Evolutionary conservation across 345 rosid genomes (phyloP).

Genomic region (Streptanthus diversifolius): DNA sequence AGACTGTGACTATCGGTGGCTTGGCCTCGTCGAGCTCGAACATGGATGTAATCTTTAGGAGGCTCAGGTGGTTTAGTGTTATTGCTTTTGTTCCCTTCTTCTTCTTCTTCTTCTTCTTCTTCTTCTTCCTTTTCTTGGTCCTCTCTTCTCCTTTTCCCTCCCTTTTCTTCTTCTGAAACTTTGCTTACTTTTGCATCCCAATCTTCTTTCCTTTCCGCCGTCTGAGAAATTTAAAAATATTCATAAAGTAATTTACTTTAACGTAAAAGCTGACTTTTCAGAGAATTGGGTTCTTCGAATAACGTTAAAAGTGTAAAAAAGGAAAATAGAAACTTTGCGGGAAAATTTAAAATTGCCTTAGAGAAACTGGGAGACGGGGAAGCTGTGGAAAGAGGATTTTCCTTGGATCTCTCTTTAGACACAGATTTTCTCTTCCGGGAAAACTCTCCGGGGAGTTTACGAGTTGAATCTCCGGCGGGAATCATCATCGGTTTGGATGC

Average conservation of each 20-base stretch:
- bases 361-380: constrained; percentile 31
- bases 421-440: constrained; percentile 57
- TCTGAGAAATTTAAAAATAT: neutral
- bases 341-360: constrained; percentile 32
- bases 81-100: constrained; percentile 9
- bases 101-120: neutral
- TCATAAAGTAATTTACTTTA: constrained; percentile 7
- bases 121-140: neutral
- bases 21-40: constrained; percentile 91
- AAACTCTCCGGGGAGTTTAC: constrained; percentile 23
- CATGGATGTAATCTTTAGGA: constrained; percentile 80
- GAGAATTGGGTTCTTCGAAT: constrained; percentile 5
- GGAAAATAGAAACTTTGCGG: neutral
- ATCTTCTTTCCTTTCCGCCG: constrained; percentile 39
- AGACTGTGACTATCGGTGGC: constrained; percentile 98
- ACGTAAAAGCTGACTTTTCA: neutral
- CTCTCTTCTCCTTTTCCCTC: constrained; percentile 28
- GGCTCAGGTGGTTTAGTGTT: constrained; percentile 49
- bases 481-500: constrained; percentile 3
- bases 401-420: constrained; percentile 45
- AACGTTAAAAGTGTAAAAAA: neutral
- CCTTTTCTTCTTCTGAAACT: constrained; percentile 33
- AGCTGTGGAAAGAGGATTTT: constrained; percentile 21
- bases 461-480: constrained; percentile 12
- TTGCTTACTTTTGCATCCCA: constrained; percentile 36